These are phyloP conservation scores for Phaeosphaeriaceae sp. DNA, from an alignment of 2,329 filamentous ascomycete species.

Conservation along the genomic window DNA sequence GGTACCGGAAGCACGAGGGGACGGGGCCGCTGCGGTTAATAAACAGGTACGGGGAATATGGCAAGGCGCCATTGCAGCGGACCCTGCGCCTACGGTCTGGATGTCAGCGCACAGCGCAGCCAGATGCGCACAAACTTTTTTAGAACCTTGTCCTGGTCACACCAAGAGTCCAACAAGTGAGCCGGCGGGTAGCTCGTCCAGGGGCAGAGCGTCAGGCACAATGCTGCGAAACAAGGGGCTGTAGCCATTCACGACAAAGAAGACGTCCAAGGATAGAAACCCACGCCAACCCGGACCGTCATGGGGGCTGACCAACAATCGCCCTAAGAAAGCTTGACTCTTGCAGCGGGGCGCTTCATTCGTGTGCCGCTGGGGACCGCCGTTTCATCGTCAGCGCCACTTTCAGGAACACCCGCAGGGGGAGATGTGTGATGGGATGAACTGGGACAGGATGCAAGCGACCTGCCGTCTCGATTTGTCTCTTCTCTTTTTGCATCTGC, in stretches of 20 bases:
- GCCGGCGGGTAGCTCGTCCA: constrained; percentile 21
- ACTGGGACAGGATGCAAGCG: constrained; percentile 11
- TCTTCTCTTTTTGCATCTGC: constrained; percentile 4
- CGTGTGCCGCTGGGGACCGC: constrained; percentile 18
- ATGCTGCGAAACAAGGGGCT: constrained; percentile 8
- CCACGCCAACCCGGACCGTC: constrained; percentile 11
- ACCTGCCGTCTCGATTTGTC: constrained; percentile 2
- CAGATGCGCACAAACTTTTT: constrained; percentile 34
- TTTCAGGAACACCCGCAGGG: constrained; percentile 20
- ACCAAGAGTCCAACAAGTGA: constrained; percentile 24
- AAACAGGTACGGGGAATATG: constrained; percentile 28
- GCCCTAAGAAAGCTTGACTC: constrained; percentile 36
- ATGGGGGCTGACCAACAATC: constrained; percentile 24
- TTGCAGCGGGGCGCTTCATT: constrained; percentile 4
- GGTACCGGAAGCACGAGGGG: constrained; percentile 31
- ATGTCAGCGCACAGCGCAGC: constrained; percentile 21
- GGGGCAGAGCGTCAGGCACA: constrained; percentile 28
- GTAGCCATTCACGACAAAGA: constrained; percentile 16
- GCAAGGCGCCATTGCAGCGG: constrained; percentile 10
- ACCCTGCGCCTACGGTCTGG: constrained; percentile 18
- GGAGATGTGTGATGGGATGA: constrained; percentile 6
- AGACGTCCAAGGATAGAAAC: constrained; percentile 16
- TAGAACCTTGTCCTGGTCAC: constrained; percentile 20
- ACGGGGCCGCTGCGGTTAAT: constrained; percentile 34
- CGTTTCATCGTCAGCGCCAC: constrained; percentile 32